Conservation (phyloP, 2,329 filamentous ascomycete species). For the Knoxdaviesia capensis region DNA sequence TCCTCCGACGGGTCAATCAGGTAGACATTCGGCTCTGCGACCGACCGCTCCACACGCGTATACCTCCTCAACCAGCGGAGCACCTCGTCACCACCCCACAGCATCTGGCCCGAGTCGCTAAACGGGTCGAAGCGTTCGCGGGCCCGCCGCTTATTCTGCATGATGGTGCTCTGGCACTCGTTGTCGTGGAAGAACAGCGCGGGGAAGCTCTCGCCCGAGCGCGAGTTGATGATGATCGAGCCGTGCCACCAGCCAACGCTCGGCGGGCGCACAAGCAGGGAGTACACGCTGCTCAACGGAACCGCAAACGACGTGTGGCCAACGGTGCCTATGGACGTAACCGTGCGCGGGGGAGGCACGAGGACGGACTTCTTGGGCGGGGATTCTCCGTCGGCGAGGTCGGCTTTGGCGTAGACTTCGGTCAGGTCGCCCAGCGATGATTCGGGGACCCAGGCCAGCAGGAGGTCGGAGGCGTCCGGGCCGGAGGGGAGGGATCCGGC, state of each 20-base stretch:
- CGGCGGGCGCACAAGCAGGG: slow-evolving; percentile 71
- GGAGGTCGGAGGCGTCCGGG: slow-evolving; percentile 46
- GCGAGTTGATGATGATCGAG: slow-evolving; percentile 79
- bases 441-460: slow-evolving; percentile 89
- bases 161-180: slow-evolving; percentile 86
- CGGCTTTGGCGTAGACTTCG: slow-evolving; percentile 87
- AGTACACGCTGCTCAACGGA: slow-evolving; percentile 78
- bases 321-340: slow-evolving; percentile 39
- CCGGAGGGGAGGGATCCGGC: slow-evolving; percentile 16
- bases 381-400: slow-evolving; percentile 61
- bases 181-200: slow-evolving; percentile 95
- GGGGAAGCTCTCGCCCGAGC: slow-evolving; percentile 80
- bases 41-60: slow-evolving; percentile 62
- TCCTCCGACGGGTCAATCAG: slow-evolving; percentile 73
- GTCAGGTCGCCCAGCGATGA: slow-evolving; percentile 68
- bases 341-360: slow-evolving; percentile 76
- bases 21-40: slow-evolving; percentile 77
- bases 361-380: slow-evolving; percentile 75
- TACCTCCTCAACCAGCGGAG: slow-evolving; percentile 78
- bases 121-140: slow-evolving; percentile 82
- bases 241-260: slow-evolving; percentile 98
- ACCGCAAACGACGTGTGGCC: slow-evolving; percentile 84
- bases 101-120: slow-evolving; percentile 65
- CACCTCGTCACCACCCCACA: slow-evolving; percentile 96
- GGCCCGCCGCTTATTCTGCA: slow-evolving; percentile 75